Base-by-base conservation (phyloP, 2,329 filamentous ascomycete genomes). In the Elsinoe arachidis region DNA sequence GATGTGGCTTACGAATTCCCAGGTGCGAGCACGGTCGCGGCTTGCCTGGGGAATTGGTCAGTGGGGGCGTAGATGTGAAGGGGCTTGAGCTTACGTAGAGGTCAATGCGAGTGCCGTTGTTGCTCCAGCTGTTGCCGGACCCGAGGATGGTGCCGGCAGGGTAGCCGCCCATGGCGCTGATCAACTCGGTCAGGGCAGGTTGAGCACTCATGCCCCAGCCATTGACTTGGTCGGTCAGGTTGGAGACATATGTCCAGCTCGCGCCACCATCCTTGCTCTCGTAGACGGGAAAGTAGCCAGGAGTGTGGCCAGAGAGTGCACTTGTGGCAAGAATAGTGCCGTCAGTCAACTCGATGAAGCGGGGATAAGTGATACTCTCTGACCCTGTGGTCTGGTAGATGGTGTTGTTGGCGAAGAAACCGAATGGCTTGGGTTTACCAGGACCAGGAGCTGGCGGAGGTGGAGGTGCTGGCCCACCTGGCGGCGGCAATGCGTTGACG, bases 171-270 rank as follows among this genome's bases (percentile, higher is more conserved):
- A 86, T 73, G 4, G 70, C 67, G 41, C 77, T 71, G 0, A 80
- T 78, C 2, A 88, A 76, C 59, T 80, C 76, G 64, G 85, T 86
- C 14, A 88, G 72, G 67, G 80, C 78, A 0, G 85, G 85, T 64
- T 88, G 85, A 65, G 86, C 86, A 30, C 83, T 78, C 55, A 86
- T 68, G 26, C 85, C 84, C 71, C 79, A 81, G 41, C 77, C 77
- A 61, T 85, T 82, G 21, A 77, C 79, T 43, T 77, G 73, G 66
- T 87, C 85, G 7, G 79, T 71, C 10, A 87, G 80, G n/a, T 76
- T 76, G 7, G 82, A 80, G 57, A 86, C 72, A 64, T 84, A 77
- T 23, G 70, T 11, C 26, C 26, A 54, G 33, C 26, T 54, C 2
- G 49, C 33, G 9, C 49, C 49, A 17, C 49, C 49, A 21, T 54